Percentiles rank a stretch among this genome's conserved stretches.
These are phyloP conservation scores for Botrytis paeoniae DNA, from an alignment of 2,329 filamentous ascomycete genomes.

Conservation along the genomic window DNA sequence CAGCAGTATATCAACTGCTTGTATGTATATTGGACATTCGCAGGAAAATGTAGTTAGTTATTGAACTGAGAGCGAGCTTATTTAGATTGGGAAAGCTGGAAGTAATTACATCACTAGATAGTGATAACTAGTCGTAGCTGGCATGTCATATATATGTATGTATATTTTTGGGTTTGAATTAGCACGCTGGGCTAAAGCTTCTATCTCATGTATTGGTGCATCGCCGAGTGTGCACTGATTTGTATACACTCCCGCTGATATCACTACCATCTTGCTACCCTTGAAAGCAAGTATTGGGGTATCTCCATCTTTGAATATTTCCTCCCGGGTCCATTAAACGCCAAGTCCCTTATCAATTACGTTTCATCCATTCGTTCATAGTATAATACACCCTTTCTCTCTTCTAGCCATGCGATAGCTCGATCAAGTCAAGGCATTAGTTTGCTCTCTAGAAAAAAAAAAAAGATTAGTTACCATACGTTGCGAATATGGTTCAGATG, in stretches of 20 bases:
- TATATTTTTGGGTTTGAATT: background rate
- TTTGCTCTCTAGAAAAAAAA: constrained; percentile 36
- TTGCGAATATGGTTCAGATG: background rate
- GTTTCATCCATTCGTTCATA: background rate
- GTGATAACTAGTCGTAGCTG: background rate
- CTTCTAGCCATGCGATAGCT: background rate
- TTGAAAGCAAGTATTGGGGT: constrained; percentile 15
- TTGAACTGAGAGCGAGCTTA: background rate
- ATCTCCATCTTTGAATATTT: constrained; percentile 15
- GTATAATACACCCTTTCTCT: background rate
- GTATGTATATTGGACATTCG: constrained; percentile 1
- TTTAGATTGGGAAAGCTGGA: constrained; percentile 2
- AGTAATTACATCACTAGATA: background rate
- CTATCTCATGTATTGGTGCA: background rate
- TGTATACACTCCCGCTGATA: background rate
- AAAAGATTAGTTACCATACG: background rate
- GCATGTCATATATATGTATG: background rate
- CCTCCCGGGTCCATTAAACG: background rate
- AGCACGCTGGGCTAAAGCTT: background rate
- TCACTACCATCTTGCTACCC: background rate
- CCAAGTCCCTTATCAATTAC: background rate
- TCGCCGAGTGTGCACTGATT: background rate
- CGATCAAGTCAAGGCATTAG: constrained; percentile 29
- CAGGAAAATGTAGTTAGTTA: background rate
- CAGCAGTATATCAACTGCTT: background rate